These are phyloP conservation scores for Fallopia convolvulus DNA, from an alignment of 148 eudicot species.

Conservation along the genomic window DNA sequence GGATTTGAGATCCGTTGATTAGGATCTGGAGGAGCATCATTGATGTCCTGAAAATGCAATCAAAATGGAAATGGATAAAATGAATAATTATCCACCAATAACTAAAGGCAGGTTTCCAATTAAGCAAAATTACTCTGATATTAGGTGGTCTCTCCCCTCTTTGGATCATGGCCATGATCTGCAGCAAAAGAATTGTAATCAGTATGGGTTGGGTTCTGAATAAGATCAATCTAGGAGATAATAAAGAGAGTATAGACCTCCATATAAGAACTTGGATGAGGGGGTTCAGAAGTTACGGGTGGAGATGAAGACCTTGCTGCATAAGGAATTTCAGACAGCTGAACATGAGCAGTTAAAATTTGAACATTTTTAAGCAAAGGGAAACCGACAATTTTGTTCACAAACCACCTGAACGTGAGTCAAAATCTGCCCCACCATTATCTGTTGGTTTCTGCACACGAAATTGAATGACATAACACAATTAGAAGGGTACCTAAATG, in stretches of 20 bases:
- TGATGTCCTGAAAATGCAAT: conserved; percentile 56
- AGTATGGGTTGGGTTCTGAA: not conserved
- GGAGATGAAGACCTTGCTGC: conserved; percentile 64
- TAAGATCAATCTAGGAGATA: not conserved
- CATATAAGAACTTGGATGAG: conserved; percentile 66
- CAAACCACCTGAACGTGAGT: conserved; percentile 48
- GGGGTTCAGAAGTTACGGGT: conserved; percentile 54
- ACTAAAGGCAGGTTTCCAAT: not conserved
- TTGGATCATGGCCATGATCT: conserved; percentile 88
- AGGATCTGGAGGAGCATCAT: conserved; percentile 85
- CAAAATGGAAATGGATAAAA: not conserved
- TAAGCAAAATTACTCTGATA: conserved; percentile 38
- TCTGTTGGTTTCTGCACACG: conserved; percentile 30
- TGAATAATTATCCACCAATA: not conserved
- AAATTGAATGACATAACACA: not conserved
- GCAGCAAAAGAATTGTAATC: conserved; percentile 21
- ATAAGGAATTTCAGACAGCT: not conserved
- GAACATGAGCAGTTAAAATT: not conserved
- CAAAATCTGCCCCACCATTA: conserved; percentile 39
- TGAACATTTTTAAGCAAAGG: not conserved
- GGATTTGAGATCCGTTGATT: conserved; percentile 77
- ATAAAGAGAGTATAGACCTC: conserved; percentile 38
- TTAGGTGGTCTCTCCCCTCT: conserved; percentile 89
- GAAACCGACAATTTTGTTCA: not conserved
- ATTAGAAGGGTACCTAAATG: not conserved